Conservation (phyloP, 2,329 filamentous ascomycete species). For the Alternaria gaisen region DNA sequence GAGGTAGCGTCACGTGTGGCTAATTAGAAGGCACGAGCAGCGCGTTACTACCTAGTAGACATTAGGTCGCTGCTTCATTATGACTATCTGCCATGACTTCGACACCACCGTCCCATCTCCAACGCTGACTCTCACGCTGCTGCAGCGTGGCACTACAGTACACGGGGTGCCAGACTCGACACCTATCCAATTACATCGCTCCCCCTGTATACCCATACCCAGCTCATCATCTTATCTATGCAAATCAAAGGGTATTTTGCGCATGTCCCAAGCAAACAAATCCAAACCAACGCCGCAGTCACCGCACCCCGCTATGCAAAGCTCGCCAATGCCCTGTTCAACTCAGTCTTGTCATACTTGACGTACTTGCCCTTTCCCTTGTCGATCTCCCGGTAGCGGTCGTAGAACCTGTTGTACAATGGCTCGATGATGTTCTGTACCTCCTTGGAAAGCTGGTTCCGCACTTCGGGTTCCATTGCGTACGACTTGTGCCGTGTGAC, state of each 20-base stretch:
- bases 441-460: conserved; percentile 79
- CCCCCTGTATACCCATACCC: conserved; percentile 15
- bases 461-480: conserved; percentile 90
- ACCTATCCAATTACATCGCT: conserved; percentile 32
- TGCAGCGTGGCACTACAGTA: conserved; percentile 25
- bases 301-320: conserved; percentile 47
- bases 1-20: conserved; percentile 43
- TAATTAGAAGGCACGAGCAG: conserved; percentile 21
- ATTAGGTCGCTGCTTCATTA: conserved; percentile 8
- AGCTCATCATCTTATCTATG: conserved; percentile 29
- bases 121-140: conserved; percentile 2
- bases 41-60: not conserved
- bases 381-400: conserved; percentile 96
- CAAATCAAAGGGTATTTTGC: conserved; percentile 47
- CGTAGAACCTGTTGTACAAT: conserved; percentile 94
- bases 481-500: conserved; percentile 82
- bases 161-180: conserved; percentile 15
- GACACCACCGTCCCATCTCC: not conserved
- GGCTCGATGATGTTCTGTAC: conserved; percentile 93
- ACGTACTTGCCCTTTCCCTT: conserved; percentile 98
- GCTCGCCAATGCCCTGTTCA: conserved; percentile 69
- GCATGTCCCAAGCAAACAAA: conserved; percentile 26
- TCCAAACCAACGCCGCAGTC: conserved; percentile 31
- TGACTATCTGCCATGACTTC: not conserved
- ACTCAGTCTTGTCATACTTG: conserved; percentile 89